Evolutionary conservation across 2,329 filamentous ascomycete genomes (phyloP), one percentile per base, ranked within the genome.

Genomic region (Fusarium fracticaudum): DNA sequence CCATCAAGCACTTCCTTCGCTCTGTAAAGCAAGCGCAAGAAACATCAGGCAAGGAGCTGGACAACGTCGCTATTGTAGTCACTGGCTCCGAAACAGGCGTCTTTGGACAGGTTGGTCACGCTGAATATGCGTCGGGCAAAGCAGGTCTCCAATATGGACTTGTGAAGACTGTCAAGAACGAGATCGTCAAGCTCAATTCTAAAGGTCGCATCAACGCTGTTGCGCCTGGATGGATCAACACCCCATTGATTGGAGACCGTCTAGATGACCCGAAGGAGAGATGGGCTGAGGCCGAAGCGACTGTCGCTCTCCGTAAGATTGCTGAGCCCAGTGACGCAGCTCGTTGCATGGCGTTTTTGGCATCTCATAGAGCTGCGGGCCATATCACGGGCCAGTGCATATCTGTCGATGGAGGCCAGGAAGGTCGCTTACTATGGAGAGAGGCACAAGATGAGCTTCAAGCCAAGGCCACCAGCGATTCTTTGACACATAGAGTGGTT

Each of bases 1-100:
- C 60, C 7, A 57, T 62, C 29, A 62, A 62, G 6, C 60, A 62
- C 24, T 62, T 62, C 7, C 50, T 62, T 9, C 37, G 26, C 0
- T 45, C 31, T 0, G 24, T 62, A 0, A 43, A 29, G 2, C 13
- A 31, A 3, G 29, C 38, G 8, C 50, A 62, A 22, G 33, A 45
- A 2, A 1, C 0, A 7, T n/a, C 13, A 0, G 10, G 22, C 1
- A n/a, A 15, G 3, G 60, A 62, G 3, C 2, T 62, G 0, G 40
- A 55, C 1, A 45, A 62, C 3, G 33, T 57, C 37, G 43, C 50
- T 1, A 57, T 62, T n/a, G 40, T 57, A 4, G 33, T 62, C n/a
- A 62, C 50, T 1, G 50, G 60, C 26, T 62, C 60, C 3, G 60
- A 62, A 38, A 62, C 60, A 15, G 60, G 60, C 0, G 48, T 62